phyloP scores from a whole-genome alignment of 2,329 filamentous ascomycete genomes.

The Calonectria pseudoturangicola region DNA sequence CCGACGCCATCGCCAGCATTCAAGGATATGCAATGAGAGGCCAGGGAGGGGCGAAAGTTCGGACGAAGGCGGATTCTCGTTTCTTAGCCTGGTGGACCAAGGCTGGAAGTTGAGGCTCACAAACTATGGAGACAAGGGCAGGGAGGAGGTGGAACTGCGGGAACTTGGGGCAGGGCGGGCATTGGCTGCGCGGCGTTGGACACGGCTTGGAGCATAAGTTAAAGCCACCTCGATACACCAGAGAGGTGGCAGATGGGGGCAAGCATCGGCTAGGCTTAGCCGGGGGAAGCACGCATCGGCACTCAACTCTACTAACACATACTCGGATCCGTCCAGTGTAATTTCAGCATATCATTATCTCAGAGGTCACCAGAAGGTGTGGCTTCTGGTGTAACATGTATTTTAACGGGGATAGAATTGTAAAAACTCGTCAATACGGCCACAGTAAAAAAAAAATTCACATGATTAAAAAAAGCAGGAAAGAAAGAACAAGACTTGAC shows the following conservation, averaged over 20 bases:
- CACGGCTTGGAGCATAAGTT: slow-evolving; percentile 35
- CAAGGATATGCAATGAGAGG: slow-evolving; percentile 51
- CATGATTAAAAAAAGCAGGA: not conserved
- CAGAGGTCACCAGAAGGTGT: slow-evolving; percentile 41
- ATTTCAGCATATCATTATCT: slow-evolving; percentile 49
- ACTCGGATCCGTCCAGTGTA: slow-evolving; percentile 52
- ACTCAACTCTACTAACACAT: slow-evolving; percentile 56
- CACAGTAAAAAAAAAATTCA: slow-evolving; percentile 21
- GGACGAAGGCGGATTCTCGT: slow-evolving; percentile 15
- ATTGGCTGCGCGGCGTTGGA: slow-evolving; percentile 47
- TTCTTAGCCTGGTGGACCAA: slow-evolving; percentile 17
- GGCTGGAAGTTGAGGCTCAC: slow-evolving; percentile 22
- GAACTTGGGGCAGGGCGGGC: slow-evolving; percentile 48
- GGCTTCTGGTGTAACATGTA: slow-evolving; percentile 52
- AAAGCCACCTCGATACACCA: slow-evolving; percentile 32
- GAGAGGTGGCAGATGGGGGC: slow-evolving; percentile 18
- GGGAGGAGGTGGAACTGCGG: slow-evolving; percentile 46
- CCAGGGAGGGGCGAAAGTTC: slow-evolving; percentile 20
- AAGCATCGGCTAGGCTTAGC: slow-evolving; percentile 38
- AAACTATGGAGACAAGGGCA: slow-evolving; percentile 18
- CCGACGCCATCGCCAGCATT: slow-evolving; percentile 64
- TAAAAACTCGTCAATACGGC: slow-evolving; percentile 45
- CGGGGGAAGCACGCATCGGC: slow-evolving; percentile 50
- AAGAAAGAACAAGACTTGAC: not conserved
- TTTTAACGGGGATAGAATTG: slow-evolving; percentile 55